These are phyloP conservation scores for Yamadazyma atlantica DNA, from an alignment of 1,139 yeast genomes.

Conservation along the genomic window DNA sequence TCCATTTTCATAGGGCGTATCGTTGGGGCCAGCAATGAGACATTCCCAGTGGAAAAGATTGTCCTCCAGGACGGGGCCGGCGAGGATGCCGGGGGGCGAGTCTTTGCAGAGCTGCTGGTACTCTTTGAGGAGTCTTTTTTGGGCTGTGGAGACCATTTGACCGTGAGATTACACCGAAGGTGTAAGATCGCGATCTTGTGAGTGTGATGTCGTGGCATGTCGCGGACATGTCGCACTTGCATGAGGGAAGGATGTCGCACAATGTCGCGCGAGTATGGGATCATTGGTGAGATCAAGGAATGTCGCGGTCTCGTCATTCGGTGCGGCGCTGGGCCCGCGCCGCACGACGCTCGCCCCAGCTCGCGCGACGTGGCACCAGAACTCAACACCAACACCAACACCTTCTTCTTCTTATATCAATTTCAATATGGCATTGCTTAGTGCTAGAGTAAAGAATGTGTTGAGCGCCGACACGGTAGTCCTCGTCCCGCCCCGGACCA, in stretches of 20 bases:
- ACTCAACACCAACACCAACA: not conserved
- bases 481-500: conserved; percentile 53
- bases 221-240: too few relatives aligned
- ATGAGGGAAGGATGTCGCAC: too few relatives aligned
- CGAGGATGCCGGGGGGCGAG: conserved; percentile 93
- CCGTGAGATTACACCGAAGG: too few relatives aligned
- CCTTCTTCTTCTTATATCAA: not conserved
- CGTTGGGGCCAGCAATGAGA: conserved; percentile 88
- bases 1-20: conserved; percentile 91
- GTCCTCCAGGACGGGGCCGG: conserved; percentile 84
- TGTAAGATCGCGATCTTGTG: not conserved
- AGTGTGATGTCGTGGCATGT: not conserved
- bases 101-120: conserved; percentile 82
- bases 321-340: not conserved
- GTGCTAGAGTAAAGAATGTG: conserved; percentile 68
- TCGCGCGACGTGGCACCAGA: not conserved
- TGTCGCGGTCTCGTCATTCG: too few relatives aligned
- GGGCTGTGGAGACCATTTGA: conserved; percentile 87
- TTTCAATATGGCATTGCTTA: conserved; percentile 18
- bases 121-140: conserved; percentile 81
- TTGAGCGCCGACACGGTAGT: conserved; percentile 75
- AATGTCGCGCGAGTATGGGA: not conserved
- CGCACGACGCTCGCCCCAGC: not conserved
- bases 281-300: too few relatives aligned
- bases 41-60: conserved; percentile 91